A percentile compares a stretch with the other conserved stretches of the same genome.
Evolutionary conservation across 805 yeast genomes (phyloP).

Genomic region (Candida khao-thaluensis): DNA sequence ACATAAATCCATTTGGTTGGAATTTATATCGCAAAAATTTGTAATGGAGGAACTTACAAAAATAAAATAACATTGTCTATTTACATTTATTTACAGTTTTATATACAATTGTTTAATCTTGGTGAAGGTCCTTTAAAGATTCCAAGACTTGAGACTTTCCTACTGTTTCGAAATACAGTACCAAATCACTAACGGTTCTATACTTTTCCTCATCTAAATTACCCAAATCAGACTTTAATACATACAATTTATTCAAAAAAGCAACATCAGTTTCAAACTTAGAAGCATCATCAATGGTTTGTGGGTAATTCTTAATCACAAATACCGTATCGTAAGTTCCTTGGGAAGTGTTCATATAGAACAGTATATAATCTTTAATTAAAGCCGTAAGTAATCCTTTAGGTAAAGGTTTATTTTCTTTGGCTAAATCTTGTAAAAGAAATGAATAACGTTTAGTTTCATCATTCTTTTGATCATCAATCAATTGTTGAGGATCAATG

Average conservation of each 20-base stretch:
- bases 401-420: slow-evolving; percentile 29
- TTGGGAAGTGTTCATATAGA: slow-evolving; percentile 34
- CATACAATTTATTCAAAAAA: slow-evolving; percentile 42
- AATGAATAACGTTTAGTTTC: slow-evolving; percentile 49
- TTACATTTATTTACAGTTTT: slow-evolving; percentile 6
- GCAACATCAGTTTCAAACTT: slow-evolving; percentile 72
- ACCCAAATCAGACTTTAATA: slow-evolving; percentile 31
- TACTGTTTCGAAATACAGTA: slow-evolving; percentile 67
- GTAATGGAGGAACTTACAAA: no score
- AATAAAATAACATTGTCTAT: no score
- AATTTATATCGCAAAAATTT: no score
- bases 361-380: slow-evolving; percentile 37
- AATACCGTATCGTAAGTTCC: slow-evolving; percentile 46
- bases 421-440: slow-evolving; percentile 47
- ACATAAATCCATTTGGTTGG: no score
- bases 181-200: slow-evolving; percentile 44
- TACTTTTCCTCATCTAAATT: slow-evolving; percentile 19
- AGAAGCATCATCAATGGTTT: slow-evolving; percentile 61
- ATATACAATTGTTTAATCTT: not conserved
- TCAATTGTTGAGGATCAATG: slow-evolving; percentile 51
- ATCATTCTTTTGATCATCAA: slow-evolving; percentile 45
- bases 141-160: slow-evolving; percentile 36
- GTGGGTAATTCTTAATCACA: slow-evolving; percentile 59
- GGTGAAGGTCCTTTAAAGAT: not conserved
- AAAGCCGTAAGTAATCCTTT: slow-evolving; percentile 53